Conservation (phyloP, 2,329 filamentous ascomycete species). For the Metarhizium anisopliae region DNA sequence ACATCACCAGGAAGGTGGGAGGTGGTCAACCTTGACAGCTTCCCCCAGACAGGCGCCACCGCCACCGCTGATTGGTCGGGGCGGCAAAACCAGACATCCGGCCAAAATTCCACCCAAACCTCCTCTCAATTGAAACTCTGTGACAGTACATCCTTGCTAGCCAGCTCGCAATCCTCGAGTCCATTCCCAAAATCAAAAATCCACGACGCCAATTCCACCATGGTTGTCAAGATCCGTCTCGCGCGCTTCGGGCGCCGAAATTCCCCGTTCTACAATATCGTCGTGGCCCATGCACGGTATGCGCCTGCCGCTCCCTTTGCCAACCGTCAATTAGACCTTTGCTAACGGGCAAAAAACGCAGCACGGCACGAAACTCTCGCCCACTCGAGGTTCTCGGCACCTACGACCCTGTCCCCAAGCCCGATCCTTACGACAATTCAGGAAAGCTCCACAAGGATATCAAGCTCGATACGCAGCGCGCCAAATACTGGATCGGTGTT, state of each 20-base stretch:
- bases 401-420: conserved; percentile 60
- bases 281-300: conserved; percentile 86
- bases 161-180: background rate
- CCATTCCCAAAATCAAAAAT: background rate
- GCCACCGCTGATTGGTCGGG: conserved; percentile 11
- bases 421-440: conserved; percentile 49
- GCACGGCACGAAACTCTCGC: conserved; percentile 76
- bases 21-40: background rate
- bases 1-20: conserved; percentile 5
- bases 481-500: conserved; percentile 94
- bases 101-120: conserved; percentile 10
- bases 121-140: background rate
- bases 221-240: conserved; percentile 92
- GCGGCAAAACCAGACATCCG: conserved; percentile 29
- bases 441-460: conserved; percentile 82
- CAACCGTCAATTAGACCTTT: background rate
- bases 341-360: conserved; percentile 23
- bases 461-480: conserved; percentile 69
- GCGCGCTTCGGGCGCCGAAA: conserved; percentile 87
- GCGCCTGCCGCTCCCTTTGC: conserved; percentile 13
- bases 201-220: conserved; percentile 26
- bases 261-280: conserved; percentile 93
- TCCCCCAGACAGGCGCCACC: background rate
- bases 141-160: background rate
- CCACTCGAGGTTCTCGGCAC: conserved; percentile 89